These are phyloP conservation scores for Grosmannia huntii DNA, from an alignment of 2,329 filamentous ascomycete genomes.

Conservation along the genomic window DNA sequence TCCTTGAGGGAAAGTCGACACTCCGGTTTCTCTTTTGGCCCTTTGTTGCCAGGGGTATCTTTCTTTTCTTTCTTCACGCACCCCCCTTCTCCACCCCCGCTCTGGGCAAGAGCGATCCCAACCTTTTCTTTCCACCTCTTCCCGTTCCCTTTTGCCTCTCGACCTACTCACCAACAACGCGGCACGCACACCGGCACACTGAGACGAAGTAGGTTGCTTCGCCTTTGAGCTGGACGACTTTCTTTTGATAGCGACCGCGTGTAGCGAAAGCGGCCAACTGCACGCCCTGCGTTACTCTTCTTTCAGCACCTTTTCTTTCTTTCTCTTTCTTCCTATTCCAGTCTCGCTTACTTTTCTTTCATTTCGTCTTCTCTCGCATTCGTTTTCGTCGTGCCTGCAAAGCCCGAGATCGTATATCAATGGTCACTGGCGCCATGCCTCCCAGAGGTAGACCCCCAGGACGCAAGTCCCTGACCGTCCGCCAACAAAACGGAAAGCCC, in stretches of 20 bases:
- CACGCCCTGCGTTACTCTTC: neutral
- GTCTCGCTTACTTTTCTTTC: neutral
- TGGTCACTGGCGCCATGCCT: constrained; percentile 2
- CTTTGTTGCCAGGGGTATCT: neutral
- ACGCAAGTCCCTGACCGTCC: constrained; percentile 3
- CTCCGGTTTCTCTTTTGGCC: neutral
- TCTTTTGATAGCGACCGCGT: neutral
- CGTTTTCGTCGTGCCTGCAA: neutral
- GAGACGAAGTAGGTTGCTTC: neutral
- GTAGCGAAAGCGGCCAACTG: neutral
- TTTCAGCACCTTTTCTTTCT: neutral
- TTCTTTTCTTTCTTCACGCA: constrained; percentile 2
- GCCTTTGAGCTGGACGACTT: neutral
- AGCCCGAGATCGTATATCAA: neutral
- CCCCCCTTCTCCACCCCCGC: neutral
- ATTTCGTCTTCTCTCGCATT: too few relatives aligned
- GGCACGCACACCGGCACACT: neutral
- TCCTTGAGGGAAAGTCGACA: neutral
- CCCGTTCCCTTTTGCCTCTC: neutral
- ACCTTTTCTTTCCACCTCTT: neutral
- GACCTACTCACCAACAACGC: neutral
- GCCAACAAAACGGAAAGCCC: neutral
- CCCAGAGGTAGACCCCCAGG: constrained; percentile 11
- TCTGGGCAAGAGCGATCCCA: neutral
- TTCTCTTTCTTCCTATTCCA: neutral